A percentile compares a stretch with the other conserved stretches of the same genome.
phyloP scores from a whole-genome alignment of 73 alveolate genomes.

The Symbiodinium natans region DNA sequence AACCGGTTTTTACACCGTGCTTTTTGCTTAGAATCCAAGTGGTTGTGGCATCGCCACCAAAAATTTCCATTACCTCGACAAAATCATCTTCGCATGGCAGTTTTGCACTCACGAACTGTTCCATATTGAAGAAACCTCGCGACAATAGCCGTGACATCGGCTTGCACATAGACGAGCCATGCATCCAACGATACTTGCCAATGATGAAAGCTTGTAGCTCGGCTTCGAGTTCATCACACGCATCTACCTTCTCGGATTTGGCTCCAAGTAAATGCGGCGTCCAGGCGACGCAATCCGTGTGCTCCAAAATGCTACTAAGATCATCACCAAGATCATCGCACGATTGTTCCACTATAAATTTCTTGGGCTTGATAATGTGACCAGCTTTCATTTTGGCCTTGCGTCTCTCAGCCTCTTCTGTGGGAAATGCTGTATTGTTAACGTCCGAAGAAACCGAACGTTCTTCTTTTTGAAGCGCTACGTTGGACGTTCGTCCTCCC shows the following conservation, averaged over 20 bases:
- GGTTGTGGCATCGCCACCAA: constrained; percentile 11
- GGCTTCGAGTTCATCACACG: background rate
- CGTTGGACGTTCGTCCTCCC: background rate
- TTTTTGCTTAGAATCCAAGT: background rate
- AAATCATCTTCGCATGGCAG: background rate
- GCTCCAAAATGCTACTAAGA: background rate
- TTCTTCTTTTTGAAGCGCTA: too few relatives aligned
- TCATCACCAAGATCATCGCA: background rate
- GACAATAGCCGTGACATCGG: background rate
- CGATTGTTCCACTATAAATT: background rate
- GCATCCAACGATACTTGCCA: background rate
- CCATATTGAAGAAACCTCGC: background rate
- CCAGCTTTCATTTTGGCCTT: background rate
- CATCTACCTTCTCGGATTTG: background rate
- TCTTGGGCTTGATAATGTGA: background rate
- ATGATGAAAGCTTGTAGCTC: background rate
- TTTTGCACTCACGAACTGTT: background rate
- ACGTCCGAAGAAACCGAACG: background rate
- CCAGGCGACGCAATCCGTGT: background rate
- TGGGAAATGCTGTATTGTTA: background rate
- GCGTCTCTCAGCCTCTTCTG: background rate
- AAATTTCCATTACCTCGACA: background rate
- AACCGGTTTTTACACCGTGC: background rate
- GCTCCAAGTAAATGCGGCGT: background rate
- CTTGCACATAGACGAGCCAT: background rate